Percentiles rank a stretch among this genome's conserved stretches.
phyloP scores from a whole-genome alignment of 345 rosid species.

The Aethionema arabicum region DNA sequence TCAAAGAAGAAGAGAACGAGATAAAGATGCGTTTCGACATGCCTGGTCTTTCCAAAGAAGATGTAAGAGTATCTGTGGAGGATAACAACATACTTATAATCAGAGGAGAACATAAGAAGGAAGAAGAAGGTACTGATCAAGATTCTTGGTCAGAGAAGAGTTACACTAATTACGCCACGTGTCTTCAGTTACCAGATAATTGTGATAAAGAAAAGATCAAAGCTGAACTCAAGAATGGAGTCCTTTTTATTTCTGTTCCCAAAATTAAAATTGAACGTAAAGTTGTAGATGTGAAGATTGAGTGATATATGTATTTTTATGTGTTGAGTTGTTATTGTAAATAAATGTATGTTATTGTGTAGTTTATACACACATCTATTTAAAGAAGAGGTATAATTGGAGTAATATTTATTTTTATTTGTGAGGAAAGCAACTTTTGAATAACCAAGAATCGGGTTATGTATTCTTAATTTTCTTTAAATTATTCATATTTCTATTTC shows the following conservation, averaged over 20 bases:
- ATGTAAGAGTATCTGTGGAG: slow-evolving; percentile 65
- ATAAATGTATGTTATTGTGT: no score
- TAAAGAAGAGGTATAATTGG: no score
- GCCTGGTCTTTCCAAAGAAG: slow-evolving; percentile 82
- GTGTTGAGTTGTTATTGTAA: no score
- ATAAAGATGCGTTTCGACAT: slow-evolving; percentile 81
- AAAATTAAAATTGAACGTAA: slow-evolving; percentile 60
- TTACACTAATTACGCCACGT: slow-evolving; percentile 50
- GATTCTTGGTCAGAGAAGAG: slow-evolving; percentile 49
- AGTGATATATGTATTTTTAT: slow-evolving; percentile 32
- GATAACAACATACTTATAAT: slow-evolving; percentile 61
- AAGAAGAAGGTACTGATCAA: slow-evolving; percentile 37
- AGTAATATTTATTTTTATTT: no score
- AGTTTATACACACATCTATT: no score
- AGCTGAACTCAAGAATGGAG: slow-evolving; percentile 78
- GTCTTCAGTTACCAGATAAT: slow-evolving; percentile 58
- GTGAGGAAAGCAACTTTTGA: no score
- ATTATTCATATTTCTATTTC: no score
- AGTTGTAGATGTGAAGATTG: slow-evolving; percentile 48
- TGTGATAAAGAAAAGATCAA: slow-evolving; percentile 59
- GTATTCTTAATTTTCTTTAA: no score
- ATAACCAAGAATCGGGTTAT: no score
- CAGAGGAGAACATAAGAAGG: slow-evolving; percentile 62
- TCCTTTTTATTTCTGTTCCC: slow-evolving; percentile 60
- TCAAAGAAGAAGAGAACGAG: slow-evolving; percentile 71